Evolutionary conservation across 2,329 filamentous ascomycete genomes (phyloP), one percentile per base, ranked within the genome.

Genomic region (Tolypocladium sp.): DNA sequence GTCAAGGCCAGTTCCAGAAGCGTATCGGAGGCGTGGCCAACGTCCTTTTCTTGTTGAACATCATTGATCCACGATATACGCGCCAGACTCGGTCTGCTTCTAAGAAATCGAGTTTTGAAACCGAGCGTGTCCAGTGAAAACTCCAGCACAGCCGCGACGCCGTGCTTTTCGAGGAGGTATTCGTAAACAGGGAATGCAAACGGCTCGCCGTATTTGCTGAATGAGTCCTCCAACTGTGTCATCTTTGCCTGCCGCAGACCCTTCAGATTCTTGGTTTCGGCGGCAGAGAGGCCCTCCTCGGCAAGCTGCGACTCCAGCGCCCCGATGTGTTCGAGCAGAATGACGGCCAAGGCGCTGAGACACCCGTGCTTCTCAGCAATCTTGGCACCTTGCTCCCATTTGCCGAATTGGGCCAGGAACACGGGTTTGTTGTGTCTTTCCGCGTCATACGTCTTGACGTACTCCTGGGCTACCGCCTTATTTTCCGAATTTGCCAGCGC

Each of bases 31-130:
- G 93, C 92, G 59, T 84, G 82, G 15, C 83, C 78, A 63, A 91
- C 91, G 66, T 96, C 86, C 60, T 86, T 81, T 69, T 94, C 90
- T 30, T 83, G 82, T 61, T 86, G 80, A 9, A 97, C 82, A 69
- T 97, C 92, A 70, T 99, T 95, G 75, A 99, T 96, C 94, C 94
- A 99, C 55, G 88, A 87, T 52, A 99, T 80, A 66, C 91, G 91
- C 35, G 88, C 87, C 62, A 91, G 85, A 62, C 86, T 81, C 0
- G 86, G 82, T 63, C 86, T 84, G 58, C 84, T 86, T 49, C 90
- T 85, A 55, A 99, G 79, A 67, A 92, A 99, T 57, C 81, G 80
- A 0, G 91, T 96, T 58, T 96, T 82, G 67, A 86, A 88, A n/a
- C 77, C 76, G 56, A 83, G 76, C 64, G 86, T 85, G 67, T 92